These are phyloP conservation scores for Abrus pulchellus DNA, from an alignment of 306 rosid species.

Conservation along the genomic window DNA sequence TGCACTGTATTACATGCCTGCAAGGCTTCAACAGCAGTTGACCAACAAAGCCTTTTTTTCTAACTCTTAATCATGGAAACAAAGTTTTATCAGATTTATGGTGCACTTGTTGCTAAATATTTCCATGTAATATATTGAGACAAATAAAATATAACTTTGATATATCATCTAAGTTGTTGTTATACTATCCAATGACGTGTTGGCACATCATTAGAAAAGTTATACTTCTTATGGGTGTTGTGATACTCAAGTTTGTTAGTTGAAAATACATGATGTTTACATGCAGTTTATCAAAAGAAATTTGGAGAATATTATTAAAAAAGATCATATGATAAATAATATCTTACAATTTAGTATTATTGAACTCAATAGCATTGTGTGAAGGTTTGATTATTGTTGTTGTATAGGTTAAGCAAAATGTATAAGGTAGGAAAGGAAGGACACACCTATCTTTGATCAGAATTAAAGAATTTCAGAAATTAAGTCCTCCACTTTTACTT, in stretches of 20 bases:
- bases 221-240: constrained; percentile 2
- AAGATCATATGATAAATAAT: too few relatives aligned
- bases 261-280: neutral
- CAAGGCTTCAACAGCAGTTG: constrained; percentile 36
- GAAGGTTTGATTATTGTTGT: too few relatives aligned
- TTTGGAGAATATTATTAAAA: neutral
- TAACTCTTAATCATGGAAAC: constrained; percentile 45
- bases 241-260: constrained; percentile 10
- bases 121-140: too few relatives aligned
- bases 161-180: neutral
- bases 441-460: neutral
- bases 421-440: neutral
- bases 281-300: constrained; percentile 2
- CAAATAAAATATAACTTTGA: neutral
- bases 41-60: constrained; percentile 45
- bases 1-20: constrained; percentile 82
- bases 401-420: neutral
- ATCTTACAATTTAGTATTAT: too few relatives aligned
- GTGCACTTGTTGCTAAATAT: neutral
- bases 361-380: too few relatives aligned
- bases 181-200: neutral
- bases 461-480: neutral
- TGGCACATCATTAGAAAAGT: neutral
- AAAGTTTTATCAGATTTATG: constrained; percentile 5
- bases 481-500: neutral